Evolutionary conservation across 768 basidiomycete genomes (phyloP), one percentile per base, ranked within the genome.

Genomic region (Pleurotus tuber-regium): DNA sequence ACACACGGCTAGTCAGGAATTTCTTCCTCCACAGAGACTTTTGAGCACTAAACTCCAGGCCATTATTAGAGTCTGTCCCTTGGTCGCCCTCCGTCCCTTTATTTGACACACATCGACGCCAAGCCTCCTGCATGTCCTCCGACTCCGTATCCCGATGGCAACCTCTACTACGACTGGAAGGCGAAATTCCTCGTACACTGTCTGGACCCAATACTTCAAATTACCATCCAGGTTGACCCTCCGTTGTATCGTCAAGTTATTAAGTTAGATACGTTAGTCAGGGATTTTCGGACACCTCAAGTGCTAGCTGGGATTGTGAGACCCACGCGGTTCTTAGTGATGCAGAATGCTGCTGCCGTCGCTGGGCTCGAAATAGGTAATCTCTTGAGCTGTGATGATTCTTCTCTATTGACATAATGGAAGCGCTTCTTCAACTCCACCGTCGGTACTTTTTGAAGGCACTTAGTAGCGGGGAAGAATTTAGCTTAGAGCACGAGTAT

Each of bases 161-260:
- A 66, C 31, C 23, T 59, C 86, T 85, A 86, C 63, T 84, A 86
- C 52, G 76, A 82, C 61, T 88, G 86, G 86, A 86, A 86, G 59
- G 80, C 83, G 57, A 66, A 70, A 1, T 87, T 88, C 67, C 83
- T 84, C 61, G 70, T 76, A 24, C 60, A 80, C 26, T 86, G 85
- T 63, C 70, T 86, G 53, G 75, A 78, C 7, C 85, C 85, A 2
- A 78, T 86, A 42, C 66, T 86, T 30, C 80, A 84, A 57, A 70
- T 76, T 5, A 78, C 80, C 57, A 76, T 80, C 40, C 71, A 78
- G 21, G 75, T 80, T 4, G 69, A 77, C 33, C 69, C 70, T n/a
- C 77, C 77, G 3, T 66, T 69, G 3, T 88, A 87, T 63, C 51
- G 63, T 42, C 70, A 69, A 8, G 74, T 86, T 47, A 55, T 85